Evolutionary conservation across 2,329 filamentous ascomycete species (phyloP).

Genomic region (Aspergillus transmontanensis): DNA sequence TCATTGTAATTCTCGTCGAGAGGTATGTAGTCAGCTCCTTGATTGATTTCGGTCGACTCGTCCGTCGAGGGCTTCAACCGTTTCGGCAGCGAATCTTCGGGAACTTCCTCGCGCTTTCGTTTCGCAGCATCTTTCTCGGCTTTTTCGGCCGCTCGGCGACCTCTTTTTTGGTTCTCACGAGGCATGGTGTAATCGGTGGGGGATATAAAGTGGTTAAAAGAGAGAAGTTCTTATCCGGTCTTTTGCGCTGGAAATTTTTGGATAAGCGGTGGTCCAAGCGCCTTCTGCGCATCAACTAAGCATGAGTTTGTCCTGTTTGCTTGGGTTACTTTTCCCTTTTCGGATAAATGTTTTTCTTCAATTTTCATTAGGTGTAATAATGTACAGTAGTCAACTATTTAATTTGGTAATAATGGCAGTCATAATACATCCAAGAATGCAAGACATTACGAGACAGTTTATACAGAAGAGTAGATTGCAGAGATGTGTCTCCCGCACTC

Average conservation of each 20-base stretch:
- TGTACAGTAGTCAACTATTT: conserved; percentile 1
- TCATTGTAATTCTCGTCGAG: conserved; percentile 26
- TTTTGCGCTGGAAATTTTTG: conserved; percentile 29
- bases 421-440: conserved; percentile 17
- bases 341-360: not conserved
- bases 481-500: conserved; percentile 83
- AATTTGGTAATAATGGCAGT: not conserved
- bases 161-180: conserved; percentile 51
- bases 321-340: not conserved
- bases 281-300: conserved; percentile 17
- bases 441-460: conserved; percentile 14
- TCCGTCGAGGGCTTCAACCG: conserved; percentile 39
- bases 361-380: not conserved
- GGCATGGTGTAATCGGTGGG: conserved; percentile 39
- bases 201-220: conserved; percentile 7
- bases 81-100: conserved; percentile 39
- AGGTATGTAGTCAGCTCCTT: conserved; percentile 42
- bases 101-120: conserved; percentile 37
- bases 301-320: conserved; percentile 12
- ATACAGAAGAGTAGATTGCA: conserved; percentile 74
- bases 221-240: not conserved
- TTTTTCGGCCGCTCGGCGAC: conserved; percentile 47
- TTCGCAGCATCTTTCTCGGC: conserved; percentile 41
- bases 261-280: conserved; percentile 44
- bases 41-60: conserved; percentile 22